Conservation (phyloP, 2,329 filamentous ascomycete species). For the Ceratocystiopsis minuta region DNA sequence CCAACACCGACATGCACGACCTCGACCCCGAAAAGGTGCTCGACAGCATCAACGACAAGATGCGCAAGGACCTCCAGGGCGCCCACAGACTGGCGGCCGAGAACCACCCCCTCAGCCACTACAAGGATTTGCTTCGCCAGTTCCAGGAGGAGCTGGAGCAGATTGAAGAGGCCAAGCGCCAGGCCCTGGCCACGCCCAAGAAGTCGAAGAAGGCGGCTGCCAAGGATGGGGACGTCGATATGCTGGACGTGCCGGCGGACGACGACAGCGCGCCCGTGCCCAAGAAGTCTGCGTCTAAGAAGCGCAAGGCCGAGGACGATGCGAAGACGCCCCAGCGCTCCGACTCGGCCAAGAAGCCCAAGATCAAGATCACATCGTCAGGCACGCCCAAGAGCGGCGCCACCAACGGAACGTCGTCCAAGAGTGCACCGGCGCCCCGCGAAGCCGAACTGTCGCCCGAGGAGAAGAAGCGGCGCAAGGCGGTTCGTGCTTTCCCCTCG, state of each 20-base stretch:
- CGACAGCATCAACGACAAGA: slow-evolving; percentile 53
- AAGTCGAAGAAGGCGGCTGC: slow-evolving; percentile 32
- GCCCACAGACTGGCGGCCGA: slow-evolving; percentile 71
- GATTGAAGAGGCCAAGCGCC: slow-evolving; percentile 30
- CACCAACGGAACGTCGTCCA: slow-evolving; percentile 23
- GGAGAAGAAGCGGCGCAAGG: slow-evolving; percentile 39
- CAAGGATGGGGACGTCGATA: slow-evolving; percentile 43
- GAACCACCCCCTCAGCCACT: slow-evolving; percentile 58
- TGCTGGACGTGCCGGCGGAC: slow-evolving; percentile 36
- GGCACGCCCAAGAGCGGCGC: slow-evolving; percentile 28
- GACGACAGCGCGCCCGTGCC: slow-evolving; percentile 24
- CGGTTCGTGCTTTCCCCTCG: slow-evolving; percentile 24
- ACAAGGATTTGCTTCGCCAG: slow-evolving; percentile 61
- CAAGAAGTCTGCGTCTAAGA: slow-evolving; percentile 37
- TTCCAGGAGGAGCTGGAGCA: slow-evolving; percentile 48
- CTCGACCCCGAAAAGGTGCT: slow-evolving; percentile 58
- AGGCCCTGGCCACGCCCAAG: slow-evolving; percentile 18
- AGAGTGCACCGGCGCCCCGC: slow-evolving; percentile 25
- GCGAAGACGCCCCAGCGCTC: slow-evolving; percentile 18
- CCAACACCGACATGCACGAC: slow-evolving; percentile 64
- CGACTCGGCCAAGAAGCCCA: slow-evolving; percentile 49
- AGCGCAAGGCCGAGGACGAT: slow-evolving; percentile 73
- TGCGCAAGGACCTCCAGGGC: slow-evolving; percentile 58
- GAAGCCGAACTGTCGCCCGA: slow-evolving; percentile 40
- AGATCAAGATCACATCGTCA: slow-evolving; percentile 42